A percentile compares a stretch with the other conserved stretches of the same genome.
phyloP scores from a whole-genome alignment of 2,329 filamentous ascomycete genomes.

The Scopulariopsis brevicaulis region DNA sequence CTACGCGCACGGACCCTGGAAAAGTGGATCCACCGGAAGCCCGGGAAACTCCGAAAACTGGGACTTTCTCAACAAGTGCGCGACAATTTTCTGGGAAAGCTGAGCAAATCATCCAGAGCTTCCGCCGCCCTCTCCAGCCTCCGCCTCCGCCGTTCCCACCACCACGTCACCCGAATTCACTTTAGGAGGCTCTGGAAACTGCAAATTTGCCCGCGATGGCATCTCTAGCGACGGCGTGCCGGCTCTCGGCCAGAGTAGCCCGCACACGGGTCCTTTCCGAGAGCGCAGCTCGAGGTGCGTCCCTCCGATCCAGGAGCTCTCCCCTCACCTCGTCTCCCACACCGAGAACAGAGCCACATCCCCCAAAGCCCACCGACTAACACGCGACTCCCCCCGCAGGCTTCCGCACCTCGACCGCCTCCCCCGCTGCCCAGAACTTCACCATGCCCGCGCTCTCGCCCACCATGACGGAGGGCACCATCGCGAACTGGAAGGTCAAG shows the following conservation, averaged over 20 bases:
- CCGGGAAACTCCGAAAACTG: not conserved
- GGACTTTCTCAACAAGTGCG: constrained; percentile 3
- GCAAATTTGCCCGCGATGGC: constrained; percentile 37
- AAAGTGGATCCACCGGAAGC: not conserved
- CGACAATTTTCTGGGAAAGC: constrained; percentile 1
- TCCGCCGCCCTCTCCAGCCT: not conserved
- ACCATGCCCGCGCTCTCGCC: constrained; percentile 86
- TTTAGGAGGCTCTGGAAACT: not conserved
- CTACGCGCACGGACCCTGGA: not conserved
- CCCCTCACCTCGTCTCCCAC: not conserved
- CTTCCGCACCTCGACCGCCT: constrained; percentile 50
- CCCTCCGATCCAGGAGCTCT: not conserved
- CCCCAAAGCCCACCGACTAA: constrained; percentile 6
- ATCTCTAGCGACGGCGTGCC: constrained; percentile 53
- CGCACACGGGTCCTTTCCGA: constrained; percentile 40
- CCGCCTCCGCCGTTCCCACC: not conserved
- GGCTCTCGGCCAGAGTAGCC: constrained; percentile 49
- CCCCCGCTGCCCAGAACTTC: constrained; percentile 71
- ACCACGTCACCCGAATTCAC: not conserved
- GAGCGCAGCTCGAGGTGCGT: constrained; percentile 43
- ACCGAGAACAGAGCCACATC: not conserved
- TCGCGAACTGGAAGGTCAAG: constrained; percentile 74
- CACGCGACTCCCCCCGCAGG: constrained; percentile 27
- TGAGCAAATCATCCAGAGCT: not conserved
- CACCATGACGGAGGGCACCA: constrained; percentile 91